Percentiles rank a stretch among this genome's conserved stretches.
These are phyloP conservation scores for Candida berthetii DNA, from an alignment of 805 yeast species.

Conservation along the genomic window DNA sequence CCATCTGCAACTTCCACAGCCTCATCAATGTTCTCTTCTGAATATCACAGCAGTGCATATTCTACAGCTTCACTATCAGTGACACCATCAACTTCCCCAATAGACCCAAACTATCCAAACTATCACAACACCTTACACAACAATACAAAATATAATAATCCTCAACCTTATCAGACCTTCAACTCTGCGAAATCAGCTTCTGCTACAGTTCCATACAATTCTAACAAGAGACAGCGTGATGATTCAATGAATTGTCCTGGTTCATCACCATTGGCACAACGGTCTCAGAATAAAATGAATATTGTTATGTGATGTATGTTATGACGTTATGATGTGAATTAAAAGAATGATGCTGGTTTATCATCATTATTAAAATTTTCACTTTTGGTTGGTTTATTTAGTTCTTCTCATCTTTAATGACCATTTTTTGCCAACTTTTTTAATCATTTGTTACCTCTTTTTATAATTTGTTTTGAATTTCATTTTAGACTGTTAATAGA, in stretches of 20 bases:
- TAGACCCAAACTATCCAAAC: constrained; percentile 9
- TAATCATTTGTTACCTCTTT: neutral
- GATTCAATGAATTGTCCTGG: constrained; percentile 4
- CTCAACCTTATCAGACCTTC: too few species aligned
- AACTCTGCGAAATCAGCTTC: too few species aligned
- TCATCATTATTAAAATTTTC: too few species aligned
- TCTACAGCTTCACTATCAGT: constrained; percentile 9
- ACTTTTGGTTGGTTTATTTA: too few species aligned
- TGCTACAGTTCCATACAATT: too few species aligned
- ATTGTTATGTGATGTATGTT: constrained; percentile 2
- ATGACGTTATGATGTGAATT: neutral
- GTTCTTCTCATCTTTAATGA: too few species aligned
- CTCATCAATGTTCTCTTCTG: constrained; percentile 13
- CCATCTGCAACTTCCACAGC: constrained; percentile 25
- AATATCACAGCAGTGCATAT: constrained; percentile 5
- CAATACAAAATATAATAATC: constrained; percentile 1
- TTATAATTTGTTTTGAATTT: neutral
- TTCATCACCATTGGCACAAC: constrained; percentile 13
- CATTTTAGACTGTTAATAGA: too few species aligned
- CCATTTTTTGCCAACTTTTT: too few species aligned
- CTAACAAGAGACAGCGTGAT: constrained; percentile 1
- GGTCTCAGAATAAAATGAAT: constrained; percentile 12
- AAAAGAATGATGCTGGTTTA: neutral
- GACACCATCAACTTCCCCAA: constrained; percentile 12
- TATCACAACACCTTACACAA: constrained; percentile 1